phyloP scores from a whole-genome alignment of 805 yeast genomes.

The Wickerhamomyces ciferrii region DNA sequence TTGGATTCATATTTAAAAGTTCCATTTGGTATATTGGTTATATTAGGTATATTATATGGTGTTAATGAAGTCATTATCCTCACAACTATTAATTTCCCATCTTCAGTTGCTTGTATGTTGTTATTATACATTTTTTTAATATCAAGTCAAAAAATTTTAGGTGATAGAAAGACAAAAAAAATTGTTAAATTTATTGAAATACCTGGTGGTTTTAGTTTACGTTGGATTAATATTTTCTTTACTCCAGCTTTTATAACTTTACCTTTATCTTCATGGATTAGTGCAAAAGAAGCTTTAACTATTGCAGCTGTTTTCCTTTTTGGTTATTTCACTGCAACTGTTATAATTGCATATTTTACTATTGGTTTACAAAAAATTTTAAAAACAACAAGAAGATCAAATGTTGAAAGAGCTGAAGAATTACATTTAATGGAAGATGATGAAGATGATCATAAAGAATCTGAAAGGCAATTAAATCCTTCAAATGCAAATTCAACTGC shows the following conservation, averaged over 20 bases:
- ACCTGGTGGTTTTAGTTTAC: slow-evolving; percentile 62
- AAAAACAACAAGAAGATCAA: slow-evolving; percentile 14
- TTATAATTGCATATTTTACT: slow-evolving; percentile 44
- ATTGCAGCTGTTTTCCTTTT: slow-evolving; percentile 70
- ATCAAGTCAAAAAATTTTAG: slow-evolving; percentile 29
- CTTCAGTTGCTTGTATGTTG: slow-evolving; percentile 69
- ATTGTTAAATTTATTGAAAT: slow-evolving; percentile 38
- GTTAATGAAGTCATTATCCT: slow-evolving; percentile 20
- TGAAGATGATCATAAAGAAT: neutral
- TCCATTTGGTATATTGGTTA: slow-evolving; percentile 17
- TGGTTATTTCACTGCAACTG: slow-evolving; percentile 53
- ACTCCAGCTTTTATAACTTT: slow-evolving; percentile 72
- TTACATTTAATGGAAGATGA: slow-evolving; percentile 5
- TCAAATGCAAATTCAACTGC: slow-evolving; percentile 10
- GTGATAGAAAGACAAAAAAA: slow-evolving; percentile 25
- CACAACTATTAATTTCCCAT: slow-evolving; percentile 48
- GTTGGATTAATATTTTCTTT: slow-evolving; percentile 78
- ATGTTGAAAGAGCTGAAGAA: slow-evolving; percentile 26
- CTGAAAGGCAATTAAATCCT: neutral
- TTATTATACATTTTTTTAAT: slow-evolving; percentile 44
- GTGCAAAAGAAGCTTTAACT: slow-evolving; percentile 63
- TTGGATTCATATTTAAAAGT: slow-evolving; percentile 16
- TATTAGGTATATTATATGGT: slow-evolving; percentile 17
- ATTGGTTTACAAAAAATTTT: slow-evolving; percentile 30
- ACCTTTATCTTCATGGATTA: slow-evolving; percentile 61